phyloP scores from a whole-genome alignment of 2,329 filamentous ascomycete genomes.

The Neocucurbitaria cava region DNA sequence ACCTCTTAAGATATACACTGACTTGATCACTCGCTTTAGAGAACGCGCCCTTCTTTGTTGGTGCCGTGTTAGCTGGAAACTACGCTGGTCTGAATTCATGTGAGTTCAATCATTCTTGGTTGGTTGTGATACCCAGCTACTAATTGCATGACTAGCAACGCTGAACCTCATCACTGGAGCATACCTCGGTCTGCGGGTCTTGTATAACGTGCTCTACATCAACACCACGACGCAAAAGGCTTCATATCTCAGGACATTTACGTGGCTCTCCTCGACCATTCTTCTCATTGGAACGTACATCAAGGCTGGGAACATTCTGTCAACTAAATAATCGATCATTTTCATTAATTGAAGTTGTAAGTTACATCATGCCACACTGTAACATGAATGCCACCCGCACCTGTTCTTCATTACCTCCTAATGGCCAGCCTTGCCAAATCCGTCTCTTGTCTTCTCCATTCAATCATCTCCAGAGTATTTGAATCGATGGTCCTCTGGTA shows the following conservation, averaged over 20 bases:
- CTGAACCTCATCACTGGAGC: constrained; percentile 25
- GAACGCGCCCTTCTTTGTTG: constrained; percentile 55
- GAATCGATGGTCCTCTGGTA: constrained; percentile 8
- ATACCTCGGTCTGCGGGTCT: constrained; percentile 24
- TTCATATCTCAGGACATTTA: constrained; percentile 21
- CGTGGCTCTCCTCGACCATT: constrained; percentile 17
- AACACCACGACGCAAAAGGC: constrained; percentile 20
- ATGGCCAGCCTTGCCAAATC: too few species aligned
- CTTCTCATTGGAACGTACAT: constrained; percentile 25
- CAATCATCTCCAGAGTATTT: background rate
- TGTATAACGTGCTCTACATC: constrained; percentile 33
- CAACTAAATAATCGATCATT: background rate
- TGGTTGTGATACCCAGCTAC: background rate
- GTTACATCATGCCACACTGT: too few species aligned
- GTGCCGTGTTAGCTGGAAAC: constrained; percentile 52
- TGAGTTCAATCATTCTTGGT: constrained; percentile 1
- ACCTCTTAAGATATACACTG: background rate
- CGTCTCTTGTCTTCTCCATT: background rate
- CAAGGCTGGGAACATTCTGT: constrained; percentile 26
- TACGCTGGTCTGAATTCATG: constrained; percentile 41
- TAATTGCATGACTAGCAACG: constrained; percentile 15
- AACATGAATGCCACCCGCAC: too few species aligned
- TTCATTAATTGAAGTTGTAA: background rate
- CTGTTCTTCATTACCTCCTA: too few species aligned
- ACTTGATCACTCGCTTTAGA: constrained; percentile 43